phyloP scores from a whole-genome alignment of 192 early-diverging fungal genomes.

The Linnemannia elongata region DNA sequence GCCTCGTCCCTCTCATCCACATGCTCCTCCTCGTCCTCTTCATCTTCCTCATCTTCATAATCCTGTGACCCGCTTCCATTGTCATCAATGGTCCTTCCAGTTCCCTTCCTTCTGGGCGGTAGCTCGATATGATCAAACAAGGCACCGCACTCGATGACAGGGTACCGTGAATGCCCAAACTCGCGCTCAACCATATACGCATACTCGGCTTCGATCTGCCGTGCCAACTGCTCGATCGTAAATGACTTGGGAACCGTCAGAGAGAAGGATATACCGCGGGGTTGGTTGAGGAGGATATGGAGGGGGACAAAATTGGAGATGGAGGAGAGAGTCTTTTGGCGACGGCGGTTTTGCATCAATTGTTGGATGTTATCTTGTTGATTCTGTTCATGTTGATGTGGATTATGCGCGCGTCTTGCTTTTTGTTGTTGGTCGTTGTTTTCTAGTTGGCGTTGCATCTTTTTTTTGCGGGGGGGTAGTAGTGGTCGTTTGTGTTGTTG shows the following conservation, averaged over 20 bases:
- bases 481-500: not conserved
- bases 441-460: constrained; percentile 24
- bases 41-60: not conserved
- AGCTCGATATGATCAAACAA: constrained; percentile 57
- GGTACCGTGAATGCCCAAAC: constrained; percentile 33
- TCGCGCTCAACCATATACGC: constrained; percentile 61
- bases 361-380: not conserved
- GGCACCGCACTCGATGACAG: constrained; percentile 59
- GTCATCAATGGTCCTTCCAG: not conserved
- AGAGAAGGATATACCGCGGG: constrained; percentile 54
- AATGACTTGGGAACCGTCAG: constrained; percentile 67
- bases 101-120: not conserved
- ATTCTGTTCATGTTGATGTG: not conserved
- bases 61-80: not conserved
- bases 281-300: constrained; percentile 59
- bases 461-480: not conserved
- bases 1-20: constrained; percentile 28
- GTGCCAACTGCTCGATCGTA: constrained; percentile 74
- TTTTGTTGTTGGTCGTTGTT: not conserved
- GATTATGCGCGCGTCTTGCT: not conserved
- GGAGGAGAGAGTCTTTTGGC: constrained; percentile 51
- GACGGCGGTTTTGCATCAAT: constrained; percentile 32
- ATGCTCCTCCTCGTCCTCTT: constrained; percentile 15
- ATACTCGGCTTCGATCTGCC: constrained; percentile 80
- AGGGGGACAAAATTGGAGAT: constrained; percentile 64